Evolutionary conservation across 768 basidiomycete genomes (phyloP).

Genomic region (Erythrobasidium yunnanense): DNA sequence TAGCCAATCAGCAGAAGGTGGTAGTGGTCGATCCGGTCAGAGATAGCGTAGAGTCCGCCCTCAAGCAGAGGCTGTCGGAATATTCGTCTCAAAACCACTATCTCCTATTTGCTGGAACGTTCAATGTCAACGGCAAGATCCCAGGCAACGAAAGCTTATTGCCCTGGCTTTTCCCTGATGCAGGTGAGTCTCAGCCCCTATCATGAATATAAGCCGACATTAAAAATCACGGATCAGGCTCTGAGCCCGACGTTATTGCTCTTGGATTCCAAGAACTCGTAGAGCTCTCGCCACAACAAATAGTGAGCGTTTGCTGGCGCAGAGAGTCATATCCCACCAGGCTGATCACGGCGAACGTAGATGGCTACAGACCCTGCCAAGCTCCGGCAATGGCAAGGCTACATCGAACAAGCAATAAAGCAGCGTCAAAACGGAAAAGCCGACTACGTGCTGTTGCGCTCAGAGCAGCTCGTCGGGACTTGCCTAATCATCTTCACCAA

Average conservation of each 20-base stretch:
- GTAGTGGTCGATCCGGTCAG: constrained; percentile 89
- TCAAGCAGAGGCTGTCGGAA: constrained; percentile 62
- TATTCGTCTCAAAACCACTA: constrained; percentile 69
- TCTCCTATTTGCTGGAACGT: constrained; percentile 75
- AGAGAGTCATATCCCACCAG: neutral
- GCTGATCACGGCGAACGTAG: neutral
- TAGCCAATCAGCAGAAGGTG: constrained; percentile 74
- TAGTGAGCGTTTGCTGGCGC: constrained; percentile 45
- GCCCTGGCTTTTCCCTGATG: constrained; percentile 79
- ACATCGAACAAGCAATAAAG: constrained; percentile 67
- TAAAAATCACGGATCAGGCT: neutral
- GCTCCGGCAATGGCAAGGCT: constrained; percentile 70
- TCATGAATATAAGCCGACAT: neutral
- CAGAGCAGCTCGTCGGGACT: constrained; percentile 96
- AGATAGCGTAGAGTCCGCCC: constrained; percentile 63
- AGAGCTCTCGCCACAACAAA: constrained; percentile 92
- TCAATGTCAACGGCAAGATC: constrained; percentile 86
- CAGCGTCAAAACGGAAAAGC: constrained; percentile 56
- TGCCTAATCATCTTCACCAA: constrained; percentile 78
- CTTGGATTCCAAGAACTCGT: constrained; percentile 96
- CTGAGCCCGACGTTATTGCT: constrained; percentile 68
- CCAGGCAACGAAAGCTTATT: constrained; percentile 66
- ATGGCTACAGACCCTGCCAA: constrained; percentile 37
- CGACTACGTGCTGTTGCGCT: constrained; percentile 74
- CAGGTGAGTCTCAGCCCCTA: constrained; percentile 50